Evolutionary conservation across 306 rosid genomes (phyloP).

Genomic region (Echinosophora koreensis): DNA sequence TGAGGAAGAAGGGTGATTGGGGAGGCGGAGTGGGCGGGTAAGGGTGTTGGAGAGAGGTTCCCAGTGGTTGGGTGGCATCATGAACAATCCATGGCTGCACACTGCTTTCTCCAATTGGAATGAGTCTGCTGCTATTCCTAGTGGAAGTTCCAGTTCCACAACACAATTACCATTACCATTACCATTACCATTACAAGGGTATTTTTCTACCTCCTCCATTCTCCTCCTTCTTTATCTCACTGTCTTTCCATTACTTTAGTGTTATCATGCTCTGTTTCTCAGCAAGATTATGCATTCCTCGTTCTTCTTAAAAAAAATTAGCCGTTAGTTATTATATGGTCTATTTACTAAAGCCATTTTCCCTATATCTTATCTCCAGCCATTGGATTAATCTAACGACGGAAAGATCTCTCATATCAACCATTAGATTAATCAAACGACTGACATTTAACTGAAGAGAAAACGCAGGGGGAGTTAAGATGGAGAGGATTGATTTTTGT

Average conservation of each 20-base stretch:
- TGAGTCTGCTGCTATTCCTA: constrained; percentile 32
- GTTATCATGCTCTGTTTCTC: background rate
- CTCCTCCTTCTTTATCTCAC: background rate
- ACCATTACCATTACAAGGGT: no score
- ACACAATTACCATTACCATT: no score
- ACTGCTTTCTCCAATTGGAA: constrained; percentile 56
- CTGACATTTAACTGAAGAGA: no score
- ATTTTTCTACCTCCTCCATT: background rate
- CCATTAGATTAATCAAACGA: no score
- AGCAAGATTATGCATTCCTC: background rate
- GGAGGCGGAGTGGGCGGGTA: constrained; percentile 53
- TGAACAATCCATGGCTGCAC: constrained; percentile 65
- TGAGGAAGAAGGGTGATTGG: background rate
- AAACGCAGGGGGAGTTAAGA: no score
- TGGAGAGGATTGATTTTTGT: no score
- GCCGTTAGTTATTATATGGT: no score
- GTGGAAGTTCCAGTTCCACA: constrained; percentile 42
- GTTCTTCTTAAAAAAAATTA: background rate
- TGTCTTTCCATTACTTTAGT: no score
- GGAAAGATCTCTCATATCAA: no score
- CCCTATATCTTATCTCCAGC: no score
- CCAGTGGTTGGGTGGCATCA: constrained; percentile 69
- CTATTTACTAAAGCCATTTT: no score
- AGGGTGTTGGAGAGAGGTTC: constrained; percentile 61
- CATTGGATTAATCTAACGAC: no score